Evolutionary conservation across 2,329 filamentous ascomycete genomes (phyloP).

Genomic region (Fusarium nelsonii): DNA sequence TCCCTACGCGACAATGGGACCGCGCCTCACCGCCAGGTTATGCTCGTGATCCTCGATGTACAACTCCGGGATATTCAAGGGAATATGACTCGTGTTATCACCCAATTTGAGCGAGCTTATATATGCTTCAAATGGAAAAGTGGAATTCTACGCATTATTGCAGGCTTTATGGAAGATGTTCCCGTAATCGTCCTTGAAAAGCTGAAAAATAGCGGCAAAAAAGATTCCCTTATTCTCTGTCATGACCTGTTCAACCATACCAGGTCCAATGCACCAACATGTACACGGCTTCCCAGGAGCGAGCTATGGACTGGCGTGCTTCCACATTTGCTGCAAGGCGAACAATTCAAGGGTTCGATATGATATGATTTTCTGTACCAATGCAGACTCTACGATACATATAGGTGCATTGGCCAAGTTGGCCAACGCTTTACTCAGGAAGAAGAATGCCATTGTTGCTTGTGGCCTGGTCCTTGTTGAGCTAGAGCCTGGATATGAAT

Average conservation of each 20-base stretch:
- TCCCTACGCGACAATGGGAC: background rate
- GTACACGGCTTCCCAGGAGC: background rate
- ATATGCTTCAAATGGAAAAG: background rate
- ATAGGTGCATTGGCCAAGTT: background rate
- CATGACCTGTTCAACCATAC: background rate
- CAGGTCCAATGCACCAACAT: background rate
- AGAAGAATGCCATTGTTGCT: background rate
- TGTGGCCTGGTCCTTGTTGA: background rate
- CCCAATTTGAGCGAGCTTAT: background rate
- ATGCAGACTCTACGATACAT: background rate
- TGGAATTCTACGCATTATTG: background rate
- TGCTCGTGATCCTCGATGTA: background rate
- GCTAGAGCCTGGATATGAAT: background rate
- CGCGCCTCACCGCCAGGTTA: background rate
- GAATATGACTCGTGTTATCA: background rate
- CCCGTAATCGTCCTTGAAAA: background rate
- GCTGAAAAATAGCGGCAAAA: background rate
- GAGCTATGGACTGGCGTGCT: background rate
- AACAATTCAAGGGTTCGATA: background rate
- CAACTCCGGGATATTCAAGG: background rate
- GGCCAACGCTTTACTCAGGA: background rate
- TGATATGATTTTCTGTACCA: background rate
- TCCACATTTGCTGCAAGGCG: background rate
- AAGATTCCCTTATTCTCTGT: background rate
- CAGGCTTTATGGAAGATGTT: background rate